phyloP scores from a whole-genome alignment of 345 rosid genomes.

The Aquilaria malaccensis region DNA sequence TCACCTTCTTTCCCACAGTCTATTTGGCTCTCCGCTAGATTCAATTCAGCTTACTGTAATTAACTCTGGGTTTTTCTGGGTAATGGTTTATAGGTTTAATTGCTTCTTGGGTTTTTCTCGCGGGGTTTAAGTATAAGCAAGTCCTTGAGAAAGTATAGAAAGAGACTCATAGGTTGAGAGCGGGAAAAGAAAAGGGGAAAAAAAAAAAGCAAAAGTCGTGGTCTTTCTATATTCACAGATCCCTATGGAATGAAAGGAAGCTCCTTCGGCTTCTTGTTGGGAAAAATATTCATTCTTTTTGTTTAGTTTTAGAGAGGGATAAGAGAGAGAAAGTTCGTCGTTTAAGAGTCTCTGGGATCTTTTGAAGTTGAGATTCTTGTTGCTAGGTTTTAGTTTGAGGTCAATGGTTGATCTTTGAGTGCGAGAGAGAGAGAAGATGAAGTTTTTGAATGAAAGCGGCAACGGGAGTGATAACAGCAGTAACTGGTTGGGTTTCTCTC shows the following conservation, averaged over 20 bases:
- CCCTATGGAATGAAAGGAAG: conserved; percentile 60
- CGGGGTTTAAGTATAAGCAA: conserved; percentile 18
- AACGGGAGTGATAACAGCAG: conserved; percentile 21
- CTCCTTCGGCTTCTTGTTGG: conserved; percentile 45
- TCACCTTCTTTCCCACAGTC: conserved; percentile 13
- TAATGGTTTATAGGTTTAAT: conserved; percentile 7
- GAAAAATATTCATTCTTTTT: conserved; percentile 36
- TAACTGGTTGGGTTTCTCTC: conserved; percentile 72
- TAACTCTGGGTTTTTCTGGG: conserved; percentile 11
- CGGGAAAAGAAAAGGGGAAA: neutral
- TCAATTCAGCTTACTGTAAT: conserved; percentile 10
- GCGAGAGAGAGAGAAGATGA: conserved; percentile 31
- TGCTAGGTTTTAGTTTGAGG: neutral
- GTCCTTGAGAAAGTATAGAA: neutral
- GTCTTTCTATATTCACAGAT: conserved; percentile 43
- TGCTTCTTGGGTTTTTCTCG: conserved; percentile 17
- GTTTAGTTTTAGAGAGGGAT: conserved; percentile 33
- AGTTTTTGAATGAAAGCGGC: conserved; percentile 33
- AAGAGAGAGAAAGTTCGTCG: conserved; percentile 10
- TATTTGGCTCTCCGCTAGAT: conserved; percentile 17
- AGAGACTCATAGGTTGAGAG: neutral
- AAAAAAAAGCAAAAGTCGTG: conserved; percentile 11
- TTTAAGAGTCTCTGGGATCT: conserved; percentile 14
- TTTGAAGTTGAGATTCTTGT: conserved; percentile 1
- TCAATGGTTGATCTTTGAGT: neutral